These are phyloP conservation scores for Boletus patriciae DNA, from an alignment of 768 basidiomycete genomes.

Conservation along the genomic window DNA sequence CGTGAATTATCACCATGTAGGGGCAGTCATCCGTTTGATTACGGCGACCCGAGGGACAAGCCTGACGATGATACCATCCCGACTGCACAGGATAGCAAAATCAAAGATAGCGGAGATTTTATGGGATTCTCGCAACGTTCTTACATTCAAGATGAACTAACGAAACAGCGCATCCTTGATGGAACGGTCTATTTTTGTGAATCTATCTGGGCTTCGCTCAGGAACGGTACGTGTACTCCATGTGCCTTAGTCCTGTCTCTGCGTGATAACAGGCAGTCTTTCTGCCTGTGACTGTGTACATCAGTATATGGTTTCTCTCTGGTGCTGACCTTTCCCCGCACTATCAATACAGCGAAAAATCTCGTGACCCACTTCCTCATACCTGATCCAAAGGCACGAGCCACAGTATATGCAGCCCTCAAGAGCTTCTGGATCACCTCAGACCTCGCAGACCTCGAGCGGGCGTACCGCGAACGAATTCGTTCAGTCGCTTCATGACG, in stretches of 20 bases:
- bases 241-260: neutral
- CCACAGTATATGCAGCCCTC: slow-evolving; percentile 63
- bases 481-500: slow-evolving; percentile 17
- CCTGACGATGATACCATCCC: slow-evolving; percentile 6
- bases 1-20: slow-evolving; percentile 36
- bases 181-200: slow-evolving; percentile 58
- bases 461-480: slow-evolving; percentile 60
- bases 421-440: slow-evolving; percentile 63
- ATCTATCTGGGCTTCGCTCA: slow-evolving; percentile 53
- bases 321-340: slow-evolving; percentile 6
- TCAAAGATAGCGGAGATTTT: slow-evolving; percentile 38
- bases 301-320: neutral
- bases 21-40: slow-evolving; percentile 78
- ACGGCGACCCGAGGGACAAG: slow-evolving; percentile 37
- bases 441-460: slow-evolving; percentile 61
- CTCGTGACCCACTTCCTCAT: slow-evolving; percentile 64
- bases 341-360: slow-evolving; percentile 41
- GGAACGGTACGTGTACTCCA: slow-evolving; percentile 51
- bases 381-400: slow-evolving; percentile 55
- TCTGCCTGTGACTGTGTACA: slow-evolving; percentile 2
- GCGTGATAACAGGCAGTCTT: neutral
- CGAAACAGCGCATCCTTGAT: slow-evolving; percentile 69
- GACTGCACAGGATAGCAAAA: slow-evolving; percentile 18
- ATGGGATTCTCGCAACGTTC: slow-evolving; percentile 32
- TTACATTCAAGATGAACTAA: slow-evolving; percentile 52